Base-by-base conservation (phyloP, 345 rosid genomes). In the Eucalyptus decipiens region DNA sequence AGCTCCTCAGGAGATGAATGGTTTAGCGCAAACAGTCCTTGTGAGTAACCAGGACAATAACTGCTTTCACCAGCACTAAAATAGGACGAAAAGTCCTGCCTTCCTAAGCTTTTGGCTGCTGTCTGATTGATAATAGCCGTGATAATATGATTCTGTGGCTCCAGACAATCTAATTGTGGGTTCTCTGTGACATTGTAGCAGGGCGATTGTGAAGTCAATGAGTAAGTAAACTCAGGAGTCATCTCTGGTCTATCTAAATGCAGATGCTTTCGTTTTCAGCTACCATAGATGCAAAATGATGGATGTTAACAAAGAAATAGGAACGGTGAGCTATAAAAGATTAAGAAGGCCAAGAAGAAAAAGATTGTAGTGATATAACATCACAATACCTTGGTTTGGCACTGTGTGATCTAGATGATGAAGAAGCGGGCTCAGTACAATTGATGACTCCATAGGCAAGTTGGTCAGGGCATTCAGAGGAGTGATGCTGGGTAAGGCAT, bases 331-430 rank as follows among this genome's bases (percentile, higher is more conserved):
- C 69, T 30, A 62, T 62, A 48, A n/a, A 86, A 21, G 45, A 47
- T 54, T 23, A 40, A 86, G 88, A 86, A 56, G 62, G 67, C 42
- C 47, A 56, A 86, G 24, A 54, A 34, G 19, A 60, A 42, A 87
- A 87, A 87, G 18, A 69, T 23, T 9, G 50, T n/a, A 4, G 72
- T 32, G 50, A 62, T 62, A 80, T 8, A 11, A 30, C 89, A 37
- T 89, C 93, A 89, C 89, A 30, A 87, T 93, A 94, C 96, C 95
- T 91, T 91, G 94, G 52, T 86, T 52, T 60, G 89, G n/a, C 18
- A 86, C 26, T 45, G 92, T 90, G 88, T 87, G 88, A 62, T 91
- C 94, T 52, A 69, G 90, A 87, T 91, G 93, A 65, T 86, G 94
- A 87, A 87, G 89, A 37, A 83, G 72, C 30, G 89, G 89, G 88